phyloP scores from a whole-genome alignment of 805 yeast species.

The Schwanniomyces polymorphus region DNA sequence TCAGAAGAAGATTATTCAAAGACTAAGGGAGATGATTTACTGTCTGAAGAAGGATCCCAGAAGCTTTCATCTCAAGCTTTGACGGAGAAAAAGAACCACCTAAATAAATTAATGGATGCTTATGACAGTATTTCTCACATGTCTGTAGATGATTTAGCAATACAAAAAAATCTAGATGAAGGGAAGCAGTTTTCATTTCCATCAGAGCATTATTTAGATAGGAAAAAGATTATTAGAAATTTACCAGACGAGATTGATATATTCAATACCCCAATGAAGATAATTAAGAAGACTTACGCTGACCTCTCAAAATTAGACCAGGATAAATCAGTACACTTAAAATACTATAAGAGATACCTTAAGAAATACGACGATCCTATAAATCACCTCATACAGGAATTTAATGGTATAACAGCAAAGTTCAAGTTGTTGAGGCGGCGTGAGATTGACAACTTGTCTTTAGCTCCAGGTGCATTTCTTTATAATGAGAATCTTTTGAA shows the following conservation, averaged over 20 bases:
- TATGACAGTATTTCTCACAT: slow-evolving; percentile 33
- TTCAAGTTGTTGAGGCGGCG: slow-evolving; percentile 37
- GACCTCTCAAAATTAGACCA: slow-evolving; percentile 31
- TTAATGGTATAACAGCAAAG: slow-evolving; percentile 36
- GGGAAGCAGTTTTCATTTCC: slow-evolving; percentile 35
- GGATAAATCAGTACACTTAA: slow-evolving; percentile 37
- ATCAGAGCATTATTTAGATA: slow-evolving; percentile 34
- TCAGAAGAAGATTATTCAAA: slow-evolving; percentile 1
- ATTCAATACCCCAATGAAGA: slow-evolving; percentile 25
- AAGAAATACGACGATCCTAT: slow-evolving; percentile 33
- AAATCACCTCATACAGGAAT: slow-evolving; percentile 27
- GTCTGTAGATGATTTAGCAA: slow-evolving; percentile 35
- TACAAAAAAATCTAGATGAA: slow-evolving; percentile 35
- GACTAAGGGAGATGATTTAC: background rate
- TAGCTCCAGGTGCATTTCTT: slow-evolving; percentile 29
- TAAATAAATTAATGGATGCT: slow-evolving; percentile 2
- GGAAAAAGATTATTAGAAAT: slow-evolving; percentile 26
- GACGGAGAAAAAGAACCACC: slow-evolving; percentile 1
- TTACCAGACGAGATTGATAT: slow-evolving; percentile 39
- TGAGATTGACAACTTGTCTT: slow-evolving; percentile 26
- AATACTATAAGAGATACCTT: slow-evolving; percentile 32
- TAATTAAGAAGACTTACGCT: slow-evolving; percentile 30
- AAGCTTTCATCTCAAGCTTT: background rate
- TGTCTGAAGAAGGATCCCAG: background rate
- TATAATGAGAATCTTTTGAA: slow-evolving; percentile 26